Conservation (phyloP, 768 basidiomycete species). For the Zangia roseola region DNA sequence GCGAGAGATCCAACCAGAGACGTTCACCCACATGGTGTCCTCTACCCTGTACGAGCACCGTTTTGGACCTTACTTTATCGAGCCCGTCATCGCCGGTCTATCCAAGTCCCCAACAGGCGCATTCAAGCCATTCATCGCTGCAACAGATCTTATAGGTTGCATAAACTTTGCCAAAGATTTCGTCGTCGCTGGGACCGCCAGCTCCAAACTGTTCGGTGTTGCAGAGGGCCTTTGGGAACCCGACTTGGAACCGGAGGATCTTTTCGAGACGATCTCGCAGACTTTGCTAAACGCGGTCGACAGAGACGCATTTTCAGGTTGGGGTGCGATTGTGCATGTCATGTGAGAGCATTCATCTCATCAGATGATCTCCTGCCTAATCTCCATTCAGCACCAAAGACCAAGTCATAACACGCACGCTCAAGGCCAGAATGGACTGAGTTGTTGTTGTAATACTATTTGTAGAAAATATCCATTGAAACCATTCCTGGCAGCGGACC, state of each 20-base stretch:
- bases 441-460: conserved; percentile 6
- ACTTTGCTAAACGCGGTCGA: conserved; percentile 94
- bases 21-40: conserved; percentile 92
- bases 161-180: conserved; percentile 96
- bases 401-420: conserved; percentile 74
- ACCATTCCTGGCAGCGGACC: neutral
- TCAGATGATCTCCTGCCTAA: conserved; percentile 7
- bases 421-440: conserved; percentile 93
- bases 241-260: conserved; percentile 90
- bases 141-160: conserved; percentile 92
- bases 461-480: conserved; percentile 14
- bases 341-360: conserved; percentile 59
- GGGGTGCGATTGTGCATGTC: conserved; percentile 94
- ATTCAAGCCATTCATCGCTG: conserved; percentile 90
- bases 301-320: conserved; percentile 94
- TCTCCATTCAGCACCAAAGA: conserved; percentile 59
- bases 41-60: conserved; percentile 94
- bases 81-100: conserved; percentile 94
- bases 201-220: conserved; percentile 90
- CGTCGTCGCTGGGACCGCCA: conserved; percentile 92
- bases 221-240: conserved; percentile 99
- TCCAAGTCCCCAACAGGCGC: conserved; percentile 69
- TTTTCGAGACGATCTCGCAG: conserved; percentile 98
- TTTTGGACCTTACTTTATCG: conserved; percentile 95
- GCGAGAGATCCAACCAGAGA: conserved; percentile 92